Conservation (phyloP, 2,329 filamentous ascomycete genomes). For the Cercospora canescens region DNA sequence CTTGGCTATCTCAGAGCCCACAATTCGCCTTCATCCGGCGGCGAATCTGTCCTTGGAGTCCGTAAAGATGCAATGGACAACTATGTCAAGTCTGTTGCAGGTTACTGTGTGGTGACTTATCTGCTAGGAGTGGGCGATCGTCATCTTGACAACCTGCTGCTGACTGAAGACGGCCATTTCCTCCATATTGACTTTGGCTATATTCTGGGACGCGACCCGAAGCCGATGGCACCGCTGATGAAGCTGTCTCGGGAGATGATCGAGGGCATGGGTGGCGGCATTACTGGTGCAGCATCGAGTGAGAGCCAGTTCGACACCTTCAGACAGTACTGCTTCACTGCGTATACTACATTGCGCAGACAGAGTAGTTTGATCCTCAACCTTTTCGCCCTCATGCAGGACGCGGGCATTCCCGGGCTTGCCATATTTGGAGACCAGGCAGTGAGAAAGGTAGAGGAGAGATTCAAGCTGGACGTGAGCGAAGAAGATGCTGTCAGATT, state of each 20-base stretch:
- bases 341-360: slow-evolving; percentile 88
- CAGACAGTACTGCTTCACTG: slow-evolving; percentile 93
- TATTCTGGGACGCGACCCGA: slow-evolving; percentile 94
- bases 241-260: slow-evolving; percentile 98
- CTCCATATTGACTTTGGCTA: slow-evolving; percentile 99
- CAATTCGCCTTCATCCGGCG: slow-evolving; percentile 84
- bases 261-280: slow-evolving; percentile 86
- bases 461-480: slow-evolving; percentile 86
- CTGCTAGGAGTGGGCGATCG: slow-evolving; percentile 94
- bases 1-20: slow-evolving; percentile 84
- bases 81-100: slow-evolving; percentile 92
- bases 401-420: slow-evolving; percentile 96
- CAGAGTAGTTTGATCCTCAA: slow-evolving; percentile 90
- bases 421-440: slow-evolving; percentile 75
- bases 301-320: slow-evolving; percentile 75
- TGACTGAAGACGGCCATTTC: slow-evolving; percentile 88
- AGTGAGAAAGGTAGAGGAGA: slow-evolving; percentile 90
- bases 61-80: slow-evolving; percentile 92
- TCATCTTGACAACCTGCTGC: slow-evolving; percentile 90
- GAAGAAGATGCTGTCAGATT: slow-evolving; percentile 90
- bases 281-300: slow-evolving; percentile 10
- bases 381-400: slow-evolving; percentile 93
- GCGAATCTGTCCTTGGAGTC: slow-evolving; percentile 71
- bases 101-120: slow-evolving; percentile 98
- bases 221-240: slow-evolving; percentile 95